Evolutionary conservation across 371 early-diverging fungal species (phyloP).

Genomic region (Actinomortierella wolfii): DNA sequence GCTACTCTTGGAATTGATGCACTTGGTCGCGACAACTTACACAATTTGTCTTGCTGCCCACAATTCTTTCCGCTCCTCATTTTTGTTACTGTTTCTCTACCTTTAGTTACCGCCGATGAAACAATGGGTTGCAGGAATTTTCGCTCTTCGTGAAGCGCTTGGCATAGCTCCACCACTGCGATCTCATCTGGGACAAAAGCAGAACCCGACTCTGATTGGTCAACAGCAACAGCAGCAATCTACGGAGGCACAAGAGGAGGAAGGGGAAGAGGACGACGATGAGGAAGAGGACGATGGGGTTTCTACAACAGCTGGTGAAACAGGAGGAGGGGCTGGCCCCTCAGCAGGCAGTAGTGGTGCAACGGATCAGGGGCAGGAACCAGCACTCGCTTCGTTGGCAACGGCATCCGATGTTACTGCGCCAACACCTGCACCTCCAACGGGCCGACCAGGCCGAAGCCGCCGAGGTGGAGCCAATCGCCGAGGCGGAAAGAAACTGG

Average conservation of each 20-base stretch:
- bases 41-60: not conserved
- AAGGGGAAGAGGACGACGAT: slow-evolving; percentile 14
- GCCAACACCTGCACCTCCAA: too few species aligned
- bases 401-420: too few species aligned
- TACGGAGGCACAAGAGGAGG: slow-evolving; percentile 7
- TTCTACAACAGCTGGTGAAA: too few species aligned
- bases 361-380: too few species aligned
- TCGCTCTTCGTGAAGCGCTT: slow-evolving; percentile 28
- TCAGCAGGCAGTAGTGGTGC: too few species aligned
- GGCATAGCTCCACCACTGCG: slow-evolving; percentile 17
- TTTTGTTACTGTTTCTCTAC: not conserved
- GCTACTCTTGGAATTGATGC: not conserved
- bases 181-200: too few species aligned
- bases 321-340: too few species aligned
- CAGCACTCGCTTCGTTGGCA: slow-evolving; percentile 29
- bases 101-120: slow-evolving; percentile 22
- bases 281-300: too few species aligned
- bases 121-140: slow-evolving; percentile 34
- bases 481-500: too few species aligned
- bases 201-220: too few species aligned
- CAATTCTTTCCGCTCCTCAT: not conserved
- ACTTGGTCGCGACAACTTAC: not conserved
- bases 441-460: too few species aligned
- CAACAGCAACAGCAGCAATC: not conserved
- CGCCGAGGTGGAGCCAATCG: too few species aligned